Conservation (phyloP, 352 stramenopile genomes). For the Pythium chondricola region DNA sequence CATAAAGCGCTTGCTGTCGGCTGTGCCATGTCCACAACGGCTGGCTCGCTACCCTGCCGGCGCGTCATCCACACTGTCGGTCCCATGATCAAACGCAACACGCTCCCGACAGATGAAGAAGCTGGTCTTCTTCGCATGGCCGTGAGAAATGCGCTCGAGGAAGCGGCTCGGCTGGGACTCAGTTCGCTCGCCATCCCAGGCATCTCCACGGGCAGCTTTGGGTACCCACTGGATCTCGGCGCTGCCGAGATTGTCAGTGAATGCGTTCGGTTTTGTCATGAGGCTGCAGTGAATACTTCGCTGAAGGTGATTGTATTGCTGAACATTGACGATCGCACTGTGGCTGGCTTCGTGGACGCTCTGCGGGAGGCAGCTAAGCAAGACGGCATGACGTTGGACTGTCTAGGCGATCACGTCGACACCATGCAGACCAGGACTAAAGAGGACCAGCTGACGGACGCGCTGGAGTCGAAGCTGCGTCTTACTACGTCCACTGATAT, state of each 20-base stretch:
- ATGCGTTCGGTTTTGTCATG: constrained; percentile 20
- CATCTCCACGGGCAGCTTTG: constrained; percentile 35
- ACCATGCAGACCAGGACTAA: no score
- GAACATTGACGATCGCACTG: constrained; percentile 36
- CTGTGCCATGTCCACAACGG: constrained; percentile 19
- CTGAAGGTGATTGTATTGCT: constrained; percentile 26
- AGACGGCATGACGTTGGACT: no score
- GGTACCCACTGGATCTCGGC: constrained; percentile 27
- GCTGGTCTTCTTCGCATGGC: constrained; percentile 19
- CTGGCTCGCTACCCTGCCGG: constrained; percentile 23
- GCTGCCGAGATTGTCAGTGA: constrained; percentile 29
- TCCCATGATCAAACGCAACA: constrained; percentile 16
- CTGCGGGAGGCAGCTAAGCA: not conserved
- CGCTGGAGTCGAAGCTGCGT: no score
- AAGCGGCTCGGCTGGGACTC: constrained; percentile 21
- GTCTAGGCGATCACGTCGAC: no score
- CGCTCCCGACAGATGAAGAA: constrained; percentile 15
- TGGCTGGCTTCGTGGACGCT: constrained; percentile 23
- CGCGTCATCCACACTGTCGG: constrained; percentile 34
- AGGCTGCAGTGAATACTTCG: not conserved
- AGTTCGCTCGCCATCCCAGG: constrained; percentile 26
- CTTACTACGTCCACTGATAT: no score
- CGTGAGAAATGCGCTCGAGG: constrained; percentile 21
- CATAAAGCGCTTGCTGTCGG: constrained; percentile 23
- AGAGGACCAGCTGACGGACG: no score